Base-by-base conservation (phyloP, 108 stramenopile species). In the Bacterosira constricta region DNA sequence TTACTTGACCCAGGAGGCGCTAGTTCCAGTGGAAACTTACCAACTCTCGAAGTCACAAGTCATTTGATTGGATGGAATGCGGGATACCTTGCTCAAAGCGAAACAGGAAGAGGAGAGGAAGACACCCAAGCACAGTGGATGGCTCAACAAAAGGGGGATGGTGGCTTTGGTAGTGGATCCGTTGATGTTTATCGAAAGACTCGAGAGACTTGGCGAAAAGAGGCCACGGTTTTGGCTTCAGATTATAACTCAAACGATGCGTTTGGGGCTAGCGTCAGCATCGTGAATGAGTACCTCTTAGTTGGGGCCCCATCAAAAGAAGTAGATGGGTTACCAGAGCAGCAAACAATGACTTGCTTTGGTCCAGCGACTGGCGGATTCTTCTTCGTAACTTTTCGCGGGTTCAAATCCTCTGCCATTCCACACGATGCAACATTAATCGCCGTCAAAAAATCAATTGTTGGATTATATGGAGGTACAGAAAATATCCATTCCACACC, bases 301-400 rank as follows among this genome's bases (percentile, higher is more conserved):
- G 82, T 89, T 18, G 90, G 90, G 9, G 88, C 90, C 10, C 86
- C 88, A 12, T 79, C 78, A 34, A 86, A 87, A 50, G 73, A 83
- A 70, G 71, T 86, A 23, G 42, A 65, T 52, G 90, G 90, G 23
- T 60, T 83, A 29, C 52, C 62, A 23, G 90, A 89, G 67, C 66
- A 77, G 29, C 90, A 88, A 52, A 62, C 27, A 17, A 23, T 88
- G 53, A 82, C 69, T 31, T 88, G 90, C 52, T 51, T 36, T 42
- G 67, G 63, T 29, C 39, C 53, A 7, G 83, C 83, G n/a, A 66
- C 38, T 25, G 49, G 56, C 3, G 90, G 90, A 27, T 73, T 59
- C 3, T 90, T 90, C 42, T 51, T 53, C 12, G n/a, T 90, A 21
- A 25, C 37, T 5, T 90, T 90, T 80, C 74, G 90, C 11, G 90